Evolutionary conservation across 306 rosid species (phyloP).

Genomic region (Vicia sativa): DNA sequence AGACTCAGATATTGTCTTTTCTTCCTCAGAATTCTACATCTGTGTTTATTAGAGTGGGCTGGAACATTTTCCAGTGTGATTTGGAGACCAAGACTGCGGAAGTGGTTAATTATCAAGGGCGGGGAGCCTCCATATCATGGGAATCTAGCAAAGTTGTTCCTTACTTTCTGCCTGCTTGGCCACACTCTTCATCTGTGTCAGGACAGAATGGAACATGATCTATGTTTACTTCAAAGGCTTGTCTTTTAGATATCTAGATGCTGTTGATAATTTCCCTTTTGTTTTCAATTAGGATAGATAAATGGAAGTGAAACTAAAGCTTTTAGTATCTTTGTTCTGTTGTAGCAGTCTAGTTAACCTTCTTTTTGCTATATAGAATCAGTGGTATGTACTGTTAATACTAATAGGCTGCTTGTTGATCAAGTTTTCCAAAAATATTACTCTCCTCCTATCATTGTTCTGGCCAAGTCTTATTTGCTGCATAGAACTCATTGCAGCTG

Average conservation of each 20-base stretch:
- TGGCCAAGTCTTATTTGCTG: constrained; percentile 1
- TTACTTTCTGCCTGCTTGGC: constrained; percentile 73
- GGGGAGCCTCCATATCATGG: constrained; percentile 63
- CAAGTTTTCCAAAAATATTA: background rate
- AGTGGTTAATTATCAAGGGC: constrained; percentile 53
- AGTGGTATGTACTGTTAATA: constrained; percentile 16
- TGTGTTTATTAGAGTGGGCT: constrained; percentile 60
- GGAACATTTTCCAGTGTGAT: constrained; percentile 55
- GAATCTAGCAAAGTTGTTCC: constrained; percentile 69
- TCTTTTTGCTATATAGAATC: constrained; percentile 5
- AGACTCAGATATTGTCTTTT: constrained; percentile 64
- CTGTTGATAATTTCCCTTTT: background rate
- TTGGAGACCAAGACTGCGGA: constrained; percentile 51
- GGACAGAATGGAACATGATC: constrained; percentile 27
- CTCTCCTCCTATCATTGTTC: background rate
- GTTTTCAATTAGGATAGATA: constrained; percentile 1
- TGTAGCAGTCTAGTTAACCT: background rate
- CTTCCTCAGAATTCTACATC: constrained; percentile 58
- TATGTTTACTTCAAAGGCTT: constrained; percentile 6
- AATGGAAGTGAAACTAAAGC: constrained; percentile 12
- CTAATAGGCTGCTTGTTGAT: constrained; percentile 6
- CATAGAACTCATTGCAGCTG: constrained; percentile 29
- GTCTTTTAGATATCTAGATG: constrained; percentile 23
- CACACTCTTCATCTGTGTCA: constrained; percentile 40
- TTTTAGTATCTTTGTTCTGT: constrained; percentile 13